Evolutionary conservation across 1,284 basidiomycete genomes (phyloP), one percentile per base, ranked within the genome.

Genomic region (Mrakiaceae sp.): DNA sequence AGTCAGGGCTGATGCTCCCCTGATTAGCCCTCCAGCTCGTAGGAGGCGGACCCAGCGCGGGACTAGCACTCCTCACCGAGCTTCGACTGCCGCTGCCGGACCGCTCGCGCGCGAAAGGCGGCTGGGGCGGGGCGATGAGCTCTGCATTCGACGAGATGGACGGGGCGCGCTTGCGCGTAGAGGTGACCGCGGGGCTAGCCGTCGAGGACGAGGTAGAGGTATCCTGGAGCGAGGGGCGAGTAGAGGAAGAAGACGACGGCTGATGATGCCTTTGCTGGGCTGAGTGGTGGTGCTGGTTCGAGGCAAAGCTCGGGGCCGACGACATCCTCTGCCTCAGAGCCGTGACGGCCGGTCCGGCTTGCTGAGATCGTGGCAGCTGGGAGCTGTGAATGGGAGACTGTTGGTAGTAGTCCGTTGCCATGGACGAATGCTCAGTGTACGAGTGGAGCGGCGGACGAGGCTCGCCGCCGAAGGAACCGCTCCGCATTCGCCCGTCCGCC

Each of bases 331-430:
- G 27, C 27, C 27, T 27, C 27, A 27, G 27, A 27, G 27, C 27
- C 27, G 27, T 27, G 27, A 27, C 27, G 27, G 27, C 27, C 27
- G 27, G 27, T 27, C 27, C 27, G 27, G 27, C 27, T 27, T 27
- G 27, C 27, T 27, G 27, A 27, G 27, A 27, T 27, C 27, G 27
- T 27, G 27, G 27, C 27, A 27, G 27, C 27, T 27, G 27, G 27
- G 27, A 27, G 27, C 27, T 27, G 27, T 27, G 43, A 5, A 57
- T 57, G 14, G 42, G 55, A 39, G 55, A 57, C 43, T 57, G 55
- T n/a, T 57, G 55, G n/a, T 57, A 57, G 43, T 57, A 57, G 47
- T 63, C 53, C 6, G 27, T 27, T 56, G 47, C 61, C 43, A 44
- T 40, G 43, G 16, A 5, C 44, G 52, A 11, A 46, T 14, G 49